Evolutionary conservation across 2,329 filamentous ascomycete genomes (phyloP).

Genomic region (Fusarium sp.): DNA sequence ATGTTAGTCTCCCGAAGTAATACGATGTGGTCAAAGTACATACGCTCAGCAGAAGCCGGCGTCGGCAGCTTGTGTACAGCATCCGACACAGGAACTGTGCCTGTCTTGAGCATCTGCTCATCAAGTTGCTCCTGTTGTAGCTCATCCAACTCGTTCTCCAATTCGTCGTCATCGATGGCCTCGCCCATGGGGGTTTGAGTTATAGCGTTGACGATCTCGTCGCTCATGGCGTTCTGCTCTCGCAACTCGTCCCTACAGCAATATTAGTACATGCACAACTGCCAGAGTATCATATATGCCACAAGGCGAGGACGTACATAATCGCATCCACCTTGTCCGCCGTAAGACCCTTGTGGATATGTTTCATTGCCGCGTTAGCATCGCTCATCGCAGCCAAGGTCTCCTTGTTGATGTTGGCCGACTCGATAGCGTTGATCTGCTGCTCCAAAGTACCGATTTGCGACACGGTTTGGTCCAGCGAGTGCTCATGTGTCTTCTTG

Average conservation of each 20-base stretch:
- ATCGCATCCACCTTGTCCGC: constrained; percentile 95
- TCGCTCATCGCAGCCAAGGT: constrained; percentile 94
- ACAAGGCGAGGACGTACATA: constrained; percentile 73
- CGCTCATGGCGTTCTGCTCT: constrained; percentile 91
- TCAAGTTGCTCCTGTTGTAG: constrained; percentile 94
- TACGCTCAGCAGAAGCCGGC: constrained; percentile 80
- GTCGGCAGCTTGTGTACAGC: constrained; percentile 81
- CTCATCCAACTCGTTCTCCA: constrained; percentile 86
- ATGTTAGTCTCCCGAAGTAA: constrained; percentile 27
- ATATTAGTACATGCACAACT: constrained; percentile 48
- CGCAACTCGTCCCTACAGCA: constrained; percentile 82
- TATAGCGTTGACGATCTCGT: constrained; percentile 91
- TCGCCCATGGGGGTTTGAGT: constrained; percentile 76
- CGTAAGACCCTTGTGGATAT: constrained; percentile 90
- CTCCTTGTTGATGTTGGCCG: constrained; percentile 98
- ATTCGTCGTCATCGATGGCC: constrained; percentile 83
- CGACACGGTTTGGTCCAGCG: constrained; percentile 87
- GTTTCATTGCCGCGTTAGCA: constrained; percentile 89
- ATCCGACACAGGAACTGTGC: constrained; percentile 83
- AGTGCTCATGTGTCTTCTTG: constrained; percentile 95
- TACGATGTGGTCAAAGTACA: constrained; percentile 54
- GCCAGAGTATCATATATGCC: not conserved
- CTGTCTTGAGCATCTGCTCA: constrained; percentile 92
- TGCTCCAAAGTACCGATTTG: constrained; percentile 94
- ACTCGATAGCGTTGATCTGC: constrained; percentile 96